Conservation (phyloP, 192 early-diverging fungal genomes). For the Radiomyces spectabilis region DNA sequence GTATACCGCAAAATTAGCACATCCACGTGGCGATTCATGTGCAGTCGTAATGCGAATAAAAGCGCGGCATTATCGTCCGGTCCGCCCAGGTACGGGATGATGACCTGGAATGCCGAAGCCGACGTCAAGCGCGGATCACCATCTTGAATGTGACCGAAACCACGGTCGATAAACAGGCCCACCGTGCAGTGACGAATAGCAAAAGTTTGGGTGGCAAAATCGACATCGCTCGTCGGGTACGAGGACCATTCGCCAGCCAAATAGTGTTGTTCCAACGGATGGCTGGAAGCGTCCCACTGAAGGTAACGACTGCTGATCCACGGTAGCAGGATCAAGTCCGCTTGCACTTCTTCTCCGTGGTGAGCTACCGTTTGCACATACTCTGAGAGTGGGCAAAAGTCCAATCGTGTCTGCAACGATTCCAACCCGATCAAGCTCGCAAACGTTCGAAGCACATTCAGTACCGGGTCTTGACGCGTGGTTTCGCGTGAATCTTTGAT, state of each 20-base stretch:
- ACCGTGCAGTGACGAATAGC: slow-evolving; percentile 30
- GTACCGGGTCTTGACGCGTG: slow-evolving; percentile 58
- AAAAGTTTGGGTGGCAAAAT: slow-evolving; percentile 10
- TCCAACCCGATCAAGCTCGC: slow-evolving; percentile 62
- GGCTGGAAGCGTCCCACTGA: background rate
- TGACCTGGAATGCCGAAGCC: slow-evolving; percentile 29
- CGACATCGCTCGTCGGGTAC: background rate
- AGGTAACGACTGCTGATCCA: slow-evolving; percentile 35
- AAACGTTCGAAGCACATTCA: slow-evolving; percentile 81
- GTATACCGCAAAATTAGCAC: slow-evolving; percentile 44
- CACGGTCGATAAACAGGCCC: slow-evolving; percentile 65
- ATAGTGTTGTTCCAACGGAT: slow-evolving; percentile 2
- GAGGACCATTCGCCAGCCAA: slow-evolving; percentile 5
- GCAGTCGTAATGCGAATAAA: slow-evolving; percentile 45
- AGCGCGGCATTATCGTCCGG: slow-evolving; percentile 66
- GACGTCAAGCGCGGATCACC: slow-evolving; percentile 36
- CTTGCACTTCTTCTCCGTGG: slow-evolving; percentile 42
- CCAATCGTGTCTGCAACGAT: slow-evolving; percentile 49
- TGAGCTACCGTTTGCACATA: slow-evolving; percentile 62
- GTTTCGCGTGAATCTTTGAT: slow-evolving; percentile 59
- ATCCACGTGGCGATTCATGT: slow-evolving; percentile 35
- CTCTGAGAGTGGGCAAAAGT: slow-evolving; percentile 50
- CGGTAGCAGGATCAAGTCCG: slow-evolving; percentile 67
- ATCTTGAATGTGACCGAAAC: slow-evolving; percentile 44
- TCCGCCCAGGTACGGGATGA: slow-evolving; percentile 69